phyloP scores from a whole-genome alignment of 371 early-diverging fungal species.

The Syncephalastrum contaminatum region DNA sequence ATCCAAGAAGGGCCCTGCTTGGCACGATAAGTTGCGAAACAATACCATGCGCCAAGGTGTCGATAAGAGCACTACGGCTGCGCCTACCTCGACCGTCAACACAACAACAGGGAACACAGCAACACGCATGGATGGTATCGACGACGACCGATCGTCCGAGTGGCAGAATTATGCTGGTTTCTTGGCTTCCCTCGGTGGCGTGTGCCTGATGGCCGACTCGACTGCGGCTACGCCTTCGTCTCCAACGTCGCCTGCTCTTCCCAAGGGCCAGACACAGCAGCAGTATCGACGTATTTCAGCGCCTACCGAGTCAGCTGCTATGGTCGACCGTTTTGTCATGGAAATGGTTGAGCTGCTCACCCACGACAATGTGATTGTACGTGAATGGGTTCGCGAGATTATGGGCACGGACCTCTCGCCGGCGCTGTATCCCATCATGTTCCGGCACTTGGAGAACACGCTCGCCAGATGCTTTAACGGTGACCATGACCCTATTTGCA shows the following conservation, averaged over 20 bases:
- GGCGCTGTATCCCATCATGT: slow-evolving; percentile 81
- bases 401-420: slow-evolving; percentile 84
- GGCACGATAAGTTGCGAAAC: slow-evolving; percentile 45
- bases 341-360: slow-evolving; percentile 87
- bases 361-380: slow-evolving; percentile 81
- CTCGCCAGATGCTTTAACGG: slow-evolving; percentile 77
- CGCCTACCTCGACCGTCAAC: slow-evolving; percentile 4
- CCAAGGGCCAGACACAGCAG: slow-evolving; percentile 4
- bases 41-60: slow-evolving; percentile 25
- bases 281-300: slow-evolving; percentile 34
- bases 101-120: neutral
- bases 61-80: slow-evolving; percentile 8
- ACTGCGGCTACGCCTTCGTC: slow-evolving; percentile 32
- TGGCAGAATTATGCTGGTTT: slow-evolving; percentile 77
- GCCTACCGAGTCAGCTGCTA: slow-evolving; percentile 51
- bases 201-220: slow-evolving; percentile 55
- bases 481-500: slow-evolving; percentile 74
- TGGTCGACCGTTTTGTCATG: slow-evolving; percentile 80
- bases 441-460: slow-evolving; percentile 77
- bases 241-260: slow-evolving; percentile 13
- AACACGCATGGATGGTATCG: slow-evolving; percentile 22
- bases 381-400: slow-evolving; percentile 91
- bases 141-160: slow-evolving; percentile 49
- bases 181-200: slow-evolving; percentile 67
- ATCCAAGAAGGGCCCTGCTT: slow-evolving; percentile 26